Base-by-base conservation (phyloP, 495 filamentous ascomycete species). In the Apiosordaria backusii region DNA sequence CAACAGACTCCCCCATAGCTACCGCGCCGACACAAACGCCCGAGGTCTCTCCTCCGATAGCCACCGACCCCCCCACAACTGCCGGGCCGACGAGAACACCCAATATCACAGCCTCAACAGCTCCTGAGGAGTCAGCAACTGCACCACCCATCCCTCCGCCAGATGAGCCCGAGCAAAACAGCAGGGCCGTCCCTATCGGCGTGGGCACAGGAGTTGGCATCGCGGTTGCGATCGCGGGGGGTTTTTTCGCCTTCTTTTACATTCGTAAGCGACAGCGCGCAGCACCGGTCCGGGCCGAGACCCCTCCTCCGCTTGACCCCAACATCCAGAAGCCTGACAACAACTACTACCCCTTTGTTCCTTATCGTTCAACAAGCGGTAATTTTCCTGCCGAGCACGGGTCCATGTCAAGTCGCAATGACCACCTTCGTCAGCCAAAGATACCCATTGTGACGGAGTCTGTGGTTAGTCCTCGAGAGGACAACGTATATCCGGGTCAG, bases 241-340 rank as follows among this genome's bases (percentile, higher is more conserved):
- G 59, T 13, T 62, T 69, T 23, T 13, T 76, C 2, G 57, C 62
- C 40, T 71, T 69, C 64, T 63, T 76, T 40, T 76, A 69, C 57
- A 50, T 71, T 4, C 67, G 72, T 2, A 73, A 70, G 63, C 57
- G 65, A 15, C 62, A 57, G 1, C 62, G 67, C 3, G 60, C 70
- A 55, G 55, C 61, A 10, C 69, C 69, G 0, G 60, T 61, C 16
- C 26, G 69, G 25, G 71, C 71, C 24, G 71, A 71, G 57, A 66
- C 64, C 0, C 71, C 71, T 4, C 71, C 71, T 16, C 65, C 65
- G 7, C 60, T 63, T 26, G 66, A 73, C 57, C 57, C 25, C 25
- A 18, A 6, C 22, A 19, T 21, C 52, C n/a, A 55, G 21, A 23
- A 55, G 52, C n/a, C 35, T 10, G 35, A 45, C 35, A 13, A 45